Evolutionary conservation across 1,139 yeast species (phyloP).

Genomic region (Suhomyces terraborum): DNA sequence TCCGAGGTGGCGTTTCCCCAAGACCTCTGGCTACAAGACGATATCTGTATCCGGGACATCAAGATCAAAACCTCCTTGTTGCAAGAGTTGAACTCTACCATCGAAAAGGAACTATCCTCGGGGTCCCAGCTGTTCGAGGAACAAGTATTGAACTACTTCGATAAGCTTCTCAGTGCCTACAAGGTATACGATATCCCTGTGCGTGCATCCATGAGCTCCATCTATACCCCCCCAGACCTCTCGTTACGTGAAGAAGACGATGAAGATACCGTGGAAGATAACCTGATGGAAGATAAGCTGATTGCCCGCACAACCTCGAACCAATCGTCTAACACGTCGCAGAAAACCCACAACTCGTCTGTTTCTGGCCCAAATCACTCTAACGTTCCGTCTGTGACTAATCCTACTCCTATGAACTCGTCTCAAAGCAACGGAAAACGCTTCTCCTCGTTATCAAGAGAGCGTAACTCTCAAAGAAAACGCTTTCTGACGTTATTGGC

Average conservation of each 20-base stretch:
- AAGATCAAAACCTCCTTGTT: slow-evolving; percentile 39
- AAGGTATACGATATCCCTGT: slow-evolving; percentile 35
- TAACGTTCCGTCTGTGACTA: slow-evolving; percentile 9
- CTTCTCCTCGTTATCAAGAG: slow-evolving; percentile 20
- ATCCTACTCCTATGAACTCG: slow-evolving; percentile 7
- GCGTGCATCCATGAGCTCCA: slow-evolving; percentile 13
- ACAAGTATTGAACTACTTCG: slow-evolving; percentile 36
- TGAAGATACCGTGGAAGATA: slow-evolving; percentile 20
- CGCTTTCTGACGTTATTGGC: slow-evolving; percentile 31
- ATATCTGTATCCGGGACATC: slow-evolving; percentile 34
- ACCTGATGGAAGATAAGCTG: slow-evolving; percentile 18
- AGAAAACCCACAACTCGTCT: slow-evolving; percentile 13
- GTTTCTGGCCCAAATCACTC: slow-evolving; percentile 10
- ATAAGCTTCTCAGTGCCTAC: slow-evolving; percentile 40
- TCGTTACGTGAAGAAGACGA: slow-evolving; percentile 32
- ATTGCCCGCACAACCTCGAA: slow-evolving; percentile 18
- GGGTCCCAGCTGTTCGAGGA: slow-evolving; percentile 27
- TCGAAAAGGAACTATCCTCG: slow-evolving; percentile 28
- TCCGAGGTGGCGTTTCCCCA: slow-evolving; percentile 39
- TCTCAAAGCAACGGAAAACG: slow-evolving; percentile 14
- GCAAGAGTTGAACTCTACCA: slow-evolving; percentile 37
- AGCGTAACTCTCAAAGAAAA: slow-evolving; percentile 23
- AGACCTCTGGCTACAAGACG: slow-evolving; percentile 45
- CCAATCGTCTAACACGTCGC: slow-evolving; percentile 18
- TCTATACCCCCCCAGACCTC: slow-evolving; percentile 18